These are phyloP conservation scores for Sambucus nigra DNA, from an alignment of 129 eudicot genomes.

Conservation along the genomic window DNA sequence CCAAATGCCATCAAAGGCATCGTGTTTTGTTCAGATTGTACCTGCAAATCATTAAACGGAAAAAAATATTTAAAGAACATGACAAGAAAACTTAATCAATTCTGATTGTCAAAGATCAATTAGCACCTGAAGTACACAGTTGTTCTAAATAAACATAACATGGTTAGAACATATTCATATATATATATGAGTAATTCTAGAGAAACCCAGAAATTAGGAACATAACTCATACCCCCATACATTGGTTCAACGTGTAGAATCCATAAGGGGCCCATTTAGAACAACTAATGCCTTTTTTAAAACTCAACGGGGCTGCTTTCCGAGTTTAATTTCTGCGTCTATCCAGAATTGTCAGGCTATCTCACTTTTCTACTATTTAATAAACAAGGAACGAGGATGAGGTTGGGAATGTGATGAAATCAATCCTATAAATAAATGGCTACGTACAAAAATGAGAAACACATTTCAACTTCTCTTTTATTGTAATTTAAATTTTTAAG, in stretches of 20 bases:
- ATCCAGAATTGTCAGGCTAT: no score
- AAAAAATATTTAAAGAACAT: not conserved
- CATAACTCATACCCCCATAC: not conserved
- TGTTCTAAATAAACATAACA: not conserved
- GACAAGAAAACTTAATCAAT: not conserved
- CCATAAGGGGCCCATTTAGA: not conserved
- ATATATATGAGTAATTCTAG: not conserved
- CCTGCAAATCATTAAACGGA: slow-evolving; percentile 9
- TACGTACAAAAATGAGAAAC: not conserved
- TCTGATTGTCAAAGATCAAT: not conserved
- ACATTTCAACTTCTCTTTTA: not conserved
- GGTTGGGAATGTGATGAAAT: not conserved
- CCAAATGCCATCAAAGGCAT: slow-evolving; percentile 7
- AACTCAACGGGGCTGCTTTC: not conserved
- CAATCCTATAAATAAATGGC: not conserved
- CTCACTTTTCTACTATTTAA: not conserved
- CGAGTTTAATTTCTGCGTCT: no score
- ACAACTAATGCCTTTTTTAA: not conserved
- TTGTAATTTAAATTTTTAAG: no score
- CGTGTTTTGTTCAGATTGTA: slow-evolving; percentile 1
- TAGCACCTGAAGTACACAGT: slow-evolving; percentile 2
- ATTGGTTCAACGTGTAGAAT: not conserved
- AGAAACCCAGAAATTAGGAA: not conserved
- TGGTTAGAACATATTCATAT: not conserved
- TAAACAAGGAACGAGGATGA: not conserved